phyloP scores from a whole-genome alignment of 2,329 filamentous ascomycete species.

The Clarireedia hainanense region DNA sequence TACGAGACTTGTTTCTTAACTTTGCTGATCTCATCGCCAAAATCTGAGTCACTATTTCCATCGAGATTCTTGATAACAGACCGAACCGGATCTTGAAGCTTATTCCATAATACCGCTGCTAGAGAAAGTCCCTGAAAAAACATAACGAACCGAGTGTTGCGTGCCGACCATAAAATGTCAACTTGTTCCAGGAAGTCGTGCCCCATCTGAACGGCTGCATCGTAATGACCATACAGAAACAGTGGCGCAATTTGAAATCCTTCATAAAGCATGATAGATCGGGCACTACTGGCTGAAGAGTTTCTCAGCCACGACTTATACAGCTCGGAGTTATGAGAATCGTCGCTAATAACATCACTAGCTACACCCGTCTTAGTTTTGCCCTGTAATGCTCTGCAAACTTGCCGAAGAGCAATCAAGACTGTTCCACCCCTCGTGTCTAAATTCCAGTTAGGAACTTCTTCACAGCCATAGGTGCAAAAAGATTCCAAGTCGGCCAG shows the following conservation, averaged over 20 bases:
- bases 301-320: constrained; percentile 53
- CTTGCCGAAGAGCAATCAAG: constrained; percentile 58
- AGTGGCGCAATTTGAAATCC: constrained; percentile 55
- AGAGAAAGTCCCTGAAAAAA: constrained; percentile 54
- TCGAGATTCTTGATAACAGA: constrained; percentile 30
- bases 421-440: constrained; percentile 66
- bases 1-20: constrained; percentile 45
- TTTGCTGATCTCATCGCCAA: constrained; percentile 36
- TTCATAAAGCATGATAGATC: constrained; percentile 61
- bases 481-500: constrained; percentile 61
- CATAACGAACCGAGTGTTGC: constrained; percentile 48
- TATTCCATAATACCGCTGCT: constrained; percentile 39
- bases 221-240: constrained; percentile 56
- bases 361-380: constrained; percentile 49
- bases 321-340: constrained; percentile 49
- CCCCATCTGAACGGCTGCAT: constrained; percentile 51
- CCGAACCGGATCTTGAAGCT: constrained; percentile 22
- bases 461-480: constrained; percentile 64
- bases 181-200: constrained; percentile 39
- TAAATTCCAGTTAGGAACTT: constrained; percentile 63
- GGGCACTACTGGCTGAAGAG: constrained; percentile 47
- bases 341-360: constrained; percentile 55
- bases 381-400: constrained; percentile 62
- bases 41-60: constrained; percentile 34
- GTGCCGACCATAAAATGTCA: constrained; percentile 48